Evolutionary conservation across 202 grass and related monocot species (phyloP).

Genomic region (Carex sylvatica): DNA sequence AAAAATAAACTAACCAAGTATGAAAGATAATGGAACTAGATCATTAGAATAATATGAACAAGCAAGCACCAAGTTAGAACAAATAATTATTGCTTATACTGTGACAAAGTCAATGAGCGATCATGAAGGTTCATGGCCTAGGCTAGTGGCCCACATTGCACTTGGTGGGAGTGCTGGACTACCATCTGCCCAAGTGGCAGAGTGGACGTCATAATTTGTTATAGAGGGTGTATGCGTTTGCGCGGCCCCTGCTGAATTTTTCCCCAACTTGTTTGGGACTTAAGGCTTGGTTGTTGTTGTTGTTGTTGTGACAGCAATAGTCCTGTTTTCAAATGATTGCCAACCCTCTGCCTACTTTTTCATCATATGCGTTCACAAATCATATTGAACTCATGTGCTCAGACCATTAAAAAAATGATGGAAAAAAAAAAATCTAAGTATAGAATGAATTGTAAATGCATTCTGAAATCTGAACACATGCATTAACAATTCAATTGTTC

Average conservation of each 20-base stretch:
- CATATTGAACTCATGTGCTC: background rate
- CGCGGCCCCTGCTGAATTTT: too few relatives aligned
- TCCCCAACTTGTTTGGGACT: too few relatives aligned
- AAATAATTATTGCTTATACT: background rate
- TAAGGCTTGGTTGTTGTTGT: too few relatives aligned
- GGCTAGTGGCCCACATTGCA: conserved; percentile 41
- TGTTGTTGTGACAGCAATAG: too few relatives aligned
- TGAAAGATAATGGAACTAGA: conserved; percentile 16
- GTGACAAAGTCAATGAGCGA: conserved; percentile 21
- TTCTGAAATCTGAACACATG: background rate
- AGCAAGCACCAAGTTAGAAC: background rate
- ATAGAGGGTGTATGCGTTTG: too few relatives aligned
- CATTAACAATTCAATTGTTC: background rate
- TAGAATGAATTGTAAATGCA: background rate
- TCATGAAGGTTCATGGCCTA: conserved; percentile 41
- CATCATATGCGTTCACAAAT: background rate
- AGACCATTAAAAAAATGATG: background rate
- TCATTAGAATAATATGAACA: background rate
- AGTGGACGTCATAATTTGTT: conserved; percentile 80
- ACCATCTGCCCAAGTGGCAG: conserved; percentile 66
- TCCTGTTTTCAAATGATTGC: background rate
- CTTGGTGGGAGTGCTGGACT: conserved; percentile 29
- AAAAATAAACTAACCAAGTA: background rate
- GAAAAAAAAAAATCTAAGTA: background rate
- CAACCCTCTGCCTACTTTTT: background rate